Evolutionary conservation across 1,284 basidiomycete genomes (phyloP), one percentile per base, ranked within the genome.

Genomic region (Sporisorium sorghi): DNA sequence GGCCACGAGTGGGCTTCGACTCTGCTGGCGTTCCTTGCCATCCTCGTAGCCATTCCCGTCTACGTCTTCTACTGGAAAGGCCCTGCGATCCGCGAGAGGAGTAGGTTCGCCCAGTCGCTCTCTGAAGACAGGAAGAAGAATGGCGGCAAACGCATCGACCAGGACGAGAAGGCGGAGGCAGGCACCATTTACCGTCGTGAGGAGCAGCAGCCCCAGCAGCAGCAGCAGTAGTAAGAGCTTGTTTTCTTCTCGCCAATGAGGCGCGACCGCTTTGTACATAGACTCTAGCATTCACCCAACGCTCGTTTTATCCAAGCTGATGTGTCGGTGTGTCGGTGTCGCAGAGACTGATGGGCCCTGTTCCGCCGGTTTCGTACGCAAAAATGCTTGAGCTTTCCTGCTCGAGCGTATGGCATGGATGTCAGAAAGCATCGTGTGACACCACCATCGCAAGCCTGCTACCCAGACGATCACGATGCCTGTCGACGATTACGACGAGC

Each of bases 51-150:
- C 7, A 83, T 86, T 30, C 86, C 86, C 0, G 82, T 86, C 28
- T 87, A 84, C 67, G 56, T 87, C 37, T 86, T 87, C 80, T 86
- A 86, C 73, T 83, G 62, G 65, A 79, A 86, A 26, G 86, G 86
- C 2, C 77, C 80, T 2, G 71, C 67, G 44, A 85, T 87, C 63
- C 69, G 86, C 5, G 78, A 81, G 39, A 55, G 80, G 14, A 83
- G 79, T 53, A 84, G 84, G 66, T 87, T 87, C 64, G 86, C 86
- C 6, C 72, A 79, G 73, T 76, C 76, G 3, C 71, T 86, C 15
- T 78, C 83, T 53, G n/a, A 81, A 58, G 68, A 86, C 78, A n/a
- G 84, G 60, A 58, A 85, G 85, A 28, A n/a, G n/a, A 66, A 74
- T 11, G 59, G 56, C 2, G 72, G 72, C 4, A 37, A 19, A 19